phyloP scores from a whole-genome alignment of 306 rosid genomes.

The Rosa multiflora region DNA sequence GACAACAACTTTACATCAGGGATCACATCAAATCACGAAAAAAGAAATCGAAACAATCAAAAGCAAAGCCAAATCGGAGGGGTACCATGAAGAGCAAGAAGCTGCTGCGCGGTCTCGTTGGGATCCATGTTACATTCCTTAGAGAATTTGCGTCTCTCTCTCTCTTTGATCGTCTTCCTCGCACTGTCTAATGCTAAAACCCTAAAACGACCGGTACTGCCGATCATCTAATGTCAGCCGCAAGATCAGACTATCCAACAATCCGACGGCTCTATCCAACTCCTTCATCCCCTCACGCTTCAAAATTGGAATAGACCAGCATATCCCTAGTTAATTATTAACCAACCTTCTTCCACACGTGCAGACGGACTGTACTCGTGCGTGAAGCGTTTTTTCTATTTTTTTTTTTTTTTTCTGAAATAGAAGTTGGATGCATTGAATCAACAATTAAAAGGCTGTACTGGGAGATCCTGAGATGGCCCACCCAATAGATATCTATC shows the following conservation, averaged over 20 bases:
- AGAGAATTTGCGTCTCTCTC: slow-evolving; percentile 85
- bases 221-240: neutral
- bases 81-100: slow-evolving; percentile 71
- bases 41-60: slow-evolving; percentile 35
- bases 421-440: too few relatives aligned
- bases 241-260: neutral
- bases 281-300: too few relatives aligned
- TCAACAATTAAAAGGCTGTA: too few relatives aligned
- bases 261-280: neutral
- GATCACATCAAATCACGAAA: slow-evolving; percentile 40
- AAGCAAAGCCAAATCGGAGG: neutral
- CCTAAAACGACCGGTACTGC: neutral
- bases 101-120: slow-evolving; percentile 85
- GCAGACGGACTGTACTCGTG: too few relatives aligned
- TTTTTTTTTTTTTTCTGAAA: too few relatives aligned
- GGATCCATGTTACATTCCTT: slow-evolving; percentile 80
- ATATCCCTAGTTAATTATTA: too few relatives aligned
- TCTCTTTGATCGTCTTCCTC: slow-evolving; percentile 72
- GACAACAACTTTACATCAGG: slow-evolving; percentile 18
- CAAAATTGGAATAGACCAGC: too few relatives aligned
- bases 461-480: too few relatives aligned
- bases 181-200: slow-evolving; percentile 22
- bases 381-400: too few relatives aligned
- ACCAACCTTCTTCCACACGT: too few relatives aligned
- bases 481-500: too few relatives aligned